Evolutionary conservation across 2,329 filamentous ascomycete genomes (phyloP), one percentile per base, ranked within the genome.

Genomic region (Eutypa lata): DNA sequence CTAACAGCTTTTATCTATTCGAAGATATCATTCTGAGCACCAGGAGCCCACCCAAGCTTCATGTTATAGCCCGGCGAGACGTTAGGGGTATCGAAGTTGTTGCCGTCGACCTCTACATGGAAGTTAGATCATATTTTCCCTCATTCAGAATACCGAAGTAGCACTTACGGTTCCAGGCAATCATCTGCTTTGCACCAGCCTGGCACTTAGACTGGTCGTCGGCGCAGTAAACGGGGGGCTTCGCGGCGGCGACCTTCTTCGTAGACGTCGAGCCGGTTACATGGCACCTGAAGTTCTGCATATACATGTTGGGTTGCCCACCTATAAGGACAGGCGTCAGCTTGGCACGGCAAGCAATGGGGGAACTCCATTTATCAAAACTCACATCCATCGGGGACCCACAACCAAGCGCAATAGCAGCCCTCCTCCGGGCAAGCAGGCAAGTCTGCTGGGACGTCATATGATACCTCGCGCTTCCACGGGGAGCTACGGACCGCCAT

Each of bases 261-360:
- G 69, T 72, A 1, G 73, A 74, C 6, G 66, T 72, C 14, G 72
- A 72, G 21, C 68, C 69, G 1, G 73, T 76, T 43, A 79, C 75
- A 16, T 73, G 75, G 65, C 77, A 80, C 44, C 73, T 73, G 60
- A 73, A 75, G 47, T 74, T 75, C 53, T 76, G 72, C 77, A 80
- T 80, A 56, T 80, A 68, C 63, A 45, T 56, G 48, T 58, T 59
- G 24, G 53, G 52, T 33, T 57, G 16, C 3, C 57, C 55, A 33
- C 53, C 56, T 57, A 13, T 16, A n/a, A 11, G 22, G 24, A 35
- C 53, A 16, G 53, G 40, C 21, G 3, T 28, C 37, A 42, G 10
- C 35, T 37, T 37, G 35, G 10, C 13, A 14, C 6, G 4, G 7
- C 16, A 37, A 7, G 4, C 13, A n/a, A 37, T 37, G 10, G 10